phyloP scores from a whole-genome alignment of 2,329 filamentous ascomycete species.

The Chrysoporthe deuterocubensis region DNA sequence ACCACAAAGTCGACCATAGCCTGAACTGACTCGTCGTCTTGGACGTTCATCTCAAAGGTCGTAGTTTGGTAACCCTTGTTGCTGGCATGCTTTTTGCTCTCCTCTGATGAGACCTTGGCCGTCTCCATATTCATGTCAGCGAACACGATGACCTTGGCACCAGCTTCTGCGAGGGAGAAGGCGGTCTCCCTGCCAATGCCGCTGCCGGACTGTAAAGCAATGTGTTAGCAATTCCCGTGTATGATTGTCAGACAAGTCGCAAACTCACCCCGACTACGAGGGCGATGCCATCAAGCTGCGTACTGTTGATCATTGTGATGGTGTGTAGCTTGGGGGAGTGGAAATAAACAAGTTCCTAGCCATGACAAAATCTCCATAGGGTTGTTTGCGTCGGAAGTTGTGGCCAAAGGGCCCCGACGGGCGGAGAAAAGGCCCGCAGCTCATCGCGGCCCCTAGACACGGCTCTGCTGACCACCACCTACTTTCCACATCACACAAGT shows the following conservation, averaged over 20 bases:
- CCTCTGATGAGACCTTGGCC: constrained; percentile 28
- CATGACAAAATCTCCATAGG: neutral
- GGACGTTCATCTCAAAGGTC: constrained; percentile 26
- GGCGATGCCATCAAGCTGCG: constrained; percentile 31
- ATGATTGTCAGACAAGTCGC: neutral
- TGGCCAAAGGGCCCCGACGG: neutral
- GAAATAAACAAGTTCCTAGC: neutral
- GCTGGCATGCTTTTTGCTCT: constrained; percentile 31
- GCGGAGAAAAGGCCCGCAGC: too few species aligned
- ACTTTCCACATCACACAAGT: neutral
- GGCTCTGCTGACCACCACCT: neutral
- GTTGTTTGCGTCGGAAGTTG: neutral
- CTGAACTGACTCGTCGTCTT: constrained; percentile 29
- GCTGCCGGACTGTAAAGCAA: constrained; percentile 22
- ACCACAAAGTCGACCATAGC: constrained; percentile 31
- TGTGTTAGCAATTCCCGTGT: neutral
- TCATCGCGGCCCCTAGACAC: neutral
- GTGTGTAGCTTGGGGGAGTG: constrained; percentile 1
- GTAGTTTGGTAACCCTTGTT: constrained; percentile 26
- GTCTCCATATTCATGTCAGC: constrained; percentile 31
- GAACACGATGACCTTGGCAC: constrained; percentile 30
- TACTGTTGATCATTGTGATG: constrained; percentile 29
- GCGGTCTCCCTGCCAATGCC: constrained; percentile 33
- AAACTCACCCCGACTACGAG: constrained; percentile 29
- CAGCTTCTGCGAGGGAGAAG: constrained; percentile 32